Evolutionary conservation across 2,329 filamentous ascomycete species (phyloP).

Genomic region (Colletotrichum karsti): DNA sequence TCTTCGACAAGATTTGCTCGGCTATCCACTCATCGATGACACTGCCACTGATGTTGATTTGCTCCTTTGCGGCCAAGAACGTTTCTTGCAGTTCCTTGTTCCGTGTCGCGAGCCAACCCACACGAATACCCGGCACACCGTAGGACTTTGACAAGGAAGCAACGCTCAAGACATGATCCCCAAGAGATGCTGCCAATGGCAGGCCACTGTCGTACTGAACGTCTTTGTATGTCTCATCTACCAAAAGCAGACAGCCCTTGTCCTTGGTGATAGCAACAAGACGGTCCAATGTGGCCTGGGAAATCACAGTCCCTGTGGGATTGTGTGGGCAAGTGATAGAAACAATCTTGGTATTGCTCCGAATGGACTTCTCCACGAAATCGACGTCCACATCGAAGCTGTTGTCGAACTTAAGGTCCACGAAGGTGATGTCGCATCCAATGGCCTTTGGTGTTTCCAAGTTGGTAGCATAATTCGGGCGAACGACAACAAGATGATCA

Average conservation of each 20-base stretch:
- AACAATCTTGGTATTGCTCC: slow-evolving; percentile 31
- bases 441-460: slow-evolving; percentile 33
- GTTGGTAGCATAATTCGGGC: slow-evolving; percentile 36
- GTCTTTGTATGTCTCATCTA: slow-evolving; percentile 35
- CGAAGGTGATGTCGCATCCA: slow-evolving; percentile 33
- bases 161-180: slow-evolving; percentile 32
- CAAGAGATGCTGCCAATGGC: slow-evolving; percentile 27
- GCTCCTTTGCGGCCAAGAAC: slow-evolving; percentile 35
- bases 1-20: slow-evolving; percentile 22
- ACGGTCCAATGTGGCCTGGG: background rate
- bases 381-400: slow-evolving; percentile 28
- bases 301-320: slow-evolving; percentile 30
- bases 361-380: slow-evolving; percentile 26
- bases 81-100: slow-evolving; percentile 30
- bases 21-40: slow-evolving; percentile 34
- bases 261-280: slow-evolving; percentile 28
- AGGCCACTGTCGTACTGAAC: slow-evolving; percentile 25
- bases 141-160: slow-evolving; percentile 34
- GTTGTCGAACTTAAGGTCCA: slow-evolving; percentile 32
- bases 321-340: slow-evolving; percentile 34
- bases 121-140: slow-evolving; percentile 33
- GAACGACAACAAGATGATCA: slow-evolving; percentile 32
- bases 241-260: slow-evolving; percentile 23
- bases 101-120: slow-evolving; percentile 32
- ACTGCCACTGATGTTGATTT: slow-evolving; percentile 34